These are phyloP conservation scores for Cryphonectria nitschkei DNA, from an alignment of 2,329 filamentous ascomycete species.

Conservation along the genomic window DNA sequence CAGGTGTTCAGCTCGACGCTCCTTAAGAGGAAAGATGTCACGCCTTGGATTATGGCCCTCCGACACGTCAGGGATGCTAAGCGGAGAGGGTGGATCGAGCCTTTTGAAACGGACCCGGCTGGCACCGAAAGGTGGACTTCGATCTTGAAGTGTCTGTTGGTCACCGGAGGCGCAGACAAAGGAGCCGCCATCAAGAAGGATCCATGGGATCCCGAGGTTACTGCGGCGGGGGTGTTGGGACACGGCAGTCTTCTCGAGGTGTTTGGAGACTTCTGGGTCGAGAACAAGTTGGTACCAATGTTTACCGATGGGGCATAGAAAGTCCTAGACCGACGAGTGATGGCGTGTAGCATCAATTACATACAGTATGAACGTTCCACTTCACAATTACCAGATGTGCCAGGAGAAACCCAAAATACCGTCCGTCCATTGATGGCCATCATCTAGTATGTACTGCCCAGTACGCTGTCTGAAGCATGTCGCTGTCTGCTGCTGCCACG, in stretches of 20 bases:
- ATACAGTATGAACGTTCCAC: background rate
- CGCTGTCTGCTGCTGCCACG: conserved; percentile 2
- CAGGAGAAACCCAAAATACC: background rate
- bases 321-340: background rate
- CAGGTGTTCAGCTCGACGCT: conserved; percentile 33
- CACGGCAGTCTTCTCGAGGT: conserved; percentile 11
- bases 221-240: conserved; percentile 35
- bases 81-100: conserved; percentile 38
- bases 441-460: background rate
- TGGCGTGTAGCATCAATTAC: background rate
- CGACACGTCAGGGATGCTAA: conserved; percentile 38
- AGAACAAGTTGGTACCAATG: conserved; percentile 13
- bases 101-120: conserved; percentile 35
- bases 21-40: conserved; percentile 27
- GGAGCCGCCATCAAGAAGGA: conserved; percentile 35
- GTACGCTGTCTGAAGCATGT: background rate
- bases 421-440: background rate
- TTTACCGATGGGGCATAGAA: background rate
- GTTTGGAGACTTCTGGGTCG: conserved; percentile 16
- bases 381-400: too few relatives aligned
- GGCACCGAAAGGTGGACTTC: conserved; percentile 38
- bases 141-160: conserved; percentile 36
- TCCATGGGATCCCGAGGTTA: conserved; percentile 38
- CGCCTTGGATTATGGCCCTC: conserved; percentile 38
- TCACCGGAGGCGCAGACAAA: conserved; percentile 35